Percentiles rank a stretch among this genome's conserved stretches.
Conservation (phyloP, 139 green algal species). For the Desmodesmus armatus region DNA sequence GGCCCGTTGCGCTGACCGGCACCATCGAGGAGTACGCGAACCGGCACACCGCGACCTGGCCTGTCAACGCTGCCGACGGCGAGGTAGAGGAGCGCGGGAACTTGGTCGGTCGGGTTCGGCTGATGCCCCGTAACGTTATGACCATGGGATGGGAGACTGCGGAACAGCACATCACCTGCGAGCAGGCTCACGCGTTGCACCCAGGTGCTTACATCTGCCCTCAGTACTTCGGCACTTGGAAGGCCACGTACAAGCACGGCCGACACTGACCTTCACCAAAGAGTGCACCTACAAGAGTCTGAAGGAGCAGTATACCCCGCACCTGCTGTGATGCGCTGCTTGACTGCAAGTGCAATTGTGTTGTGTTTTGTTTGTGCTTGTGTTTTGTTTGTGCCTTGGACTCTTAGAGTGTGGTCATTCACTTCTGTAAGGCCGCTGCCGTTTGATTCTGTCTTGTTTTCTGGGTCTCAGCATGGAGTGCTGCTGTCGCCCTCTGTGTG, state of each 20-base stretch:
- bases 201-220: conserved; percentile 38
- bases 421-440: too few species aligned
- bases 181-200: neutral
- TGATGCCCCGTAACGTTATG: conserved; percentile 19
- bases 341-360: too few species aligned
- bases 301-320: too few species aligned
- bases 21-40: conserved; percentile 12
- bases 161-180: conserved; percentile 29
- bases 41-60: neutral
- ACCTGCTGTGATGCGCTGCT: too few species aligned
- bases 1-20: conserved; percentile 26
- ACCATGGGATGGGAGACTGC: conserved; percentile 42
- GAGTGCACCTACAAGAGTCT: conserved; percentile 6
- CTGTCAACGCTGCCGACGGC: conserved; percentile 14
- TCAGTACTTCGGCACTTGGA: conserved; percentile 44
- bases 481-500: too few species aligned
- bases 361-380: too few species aligned
- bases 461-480: too few species aligned
- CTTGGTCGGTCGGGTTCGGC: neutral
- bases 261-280: neutral
- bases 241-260: conserved; percentile 25
- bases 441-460: too few species aligned
- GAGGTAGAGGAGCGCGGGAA: neutral
- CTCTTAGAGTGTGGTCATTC: too few species aligned
- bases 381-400: too few species aligned